Evolutionary conservation across 2,329 filamentous ascomycete species (phyloP), one percentile per base, ranked within the genome.

Genomic region (Pestalotiopsis sp.): DNA sequence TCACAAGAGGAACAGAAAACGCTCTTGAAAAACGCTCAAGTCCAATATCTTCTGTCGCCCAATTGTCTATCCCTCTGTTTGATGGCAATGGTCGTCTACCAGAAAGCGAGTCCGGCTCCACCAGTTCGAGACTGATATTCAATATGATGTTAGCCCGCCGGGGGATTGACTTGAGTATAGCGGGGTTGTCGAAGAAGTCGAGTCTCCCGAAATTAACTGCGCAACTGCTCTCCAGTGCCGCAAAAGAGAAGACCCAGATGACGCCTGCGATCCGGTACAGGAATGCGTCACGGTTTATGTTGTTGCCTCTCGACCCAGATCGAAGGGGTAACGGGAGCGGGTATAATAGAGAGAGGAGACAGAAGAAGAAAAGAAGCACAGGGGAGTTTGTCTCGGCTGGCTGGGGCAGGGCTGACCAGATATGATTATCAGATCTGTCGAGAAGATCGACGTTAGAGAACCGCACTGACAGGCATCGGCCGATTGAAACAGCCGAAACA

Each of bases 401-500:
- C 36, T 23, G 20, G 63, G 62, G 20, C 61, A 64, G 39, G 63
- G 49, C 49, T 57, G 17, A 45, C 20, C 17, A 56, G n/a, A 67
- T 60, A 60, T 67, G 65, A 67, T 67, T 72, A 76, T 74, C 73
- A 75, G 74, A 75, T 70, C 74, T 76, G 74, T 76, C 73, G 70
- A 74, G 73, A 75, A 76, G 79, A 82, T 80, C 78, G 77, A 78
- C 78, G 77, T 79, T 80, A 78, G 77, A 79, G 73, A 75, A 74
- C 79, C 74, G 78, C 76, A 79, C 77, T 78, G 78, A 79, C 77
- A 73, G 72, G 75, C 74, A 73, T 73, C 74, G 72, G 74, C 73
- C 73, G 75, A 77, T 80, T 79, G 78, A 81, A 80, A 81, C 79
- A 74, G 74, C 77, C 79, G 78, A 82, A 81, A 81, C 80, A 77